phyloP scores from a whole-genome alignment of 1,284 basidiomycete species.

The Porogramme epimiltina region DNA sequence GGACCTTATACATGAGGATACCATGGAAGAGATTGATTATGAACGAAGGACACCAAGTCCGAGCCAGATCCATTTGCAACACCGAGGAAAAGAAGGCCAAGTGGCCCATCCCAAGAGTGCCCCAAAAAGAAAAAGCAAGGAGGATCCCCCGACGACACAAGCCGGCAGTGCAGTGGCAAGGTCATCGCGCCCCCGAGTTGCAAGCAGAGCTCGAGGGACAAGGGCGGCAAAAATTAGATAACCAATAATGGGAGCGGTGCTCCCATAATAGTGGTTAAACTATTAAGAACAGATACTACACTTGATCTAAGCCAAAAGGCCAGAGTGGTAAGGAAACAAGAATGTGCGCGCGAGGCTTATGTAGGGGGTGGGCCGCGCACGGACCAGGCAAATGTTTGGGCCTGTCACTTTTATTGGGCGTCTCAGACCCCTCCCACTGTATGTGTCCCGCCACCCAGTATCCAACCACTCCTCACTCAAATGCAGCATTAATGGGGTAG shows the following conservation, averaged over 20 bases:
- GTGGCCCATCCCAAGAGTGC: constrained; percentile 15
- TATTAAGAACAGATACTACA: constrained; percentile 94
- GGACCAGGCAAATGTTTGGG: constrained; percentile 15
- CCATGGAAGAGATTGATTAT: too few species aligned
- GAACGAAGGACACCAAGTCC: background rate
- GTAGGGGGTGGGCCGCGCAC: constrained; percentile 10
- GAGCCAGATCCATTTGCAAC: constrained; percentile 15
- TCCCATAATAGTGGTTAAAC: constrained; percentile 74
- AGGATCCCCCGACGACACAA: constrained; percentile 26
- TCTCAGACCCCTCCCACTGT: too few species aligned
- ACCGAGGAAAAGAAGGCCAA: constrained; percentile 13
- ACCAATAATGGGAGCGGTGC: constrained; percentile 34
- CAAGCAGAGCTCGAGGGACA: constrained; percentile 25
- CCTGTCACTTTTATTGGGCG: too few species aligned
- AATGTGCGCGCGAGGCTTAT: constrained; percentile 1
- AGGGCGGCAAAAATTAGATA: constrained; percentile 29
- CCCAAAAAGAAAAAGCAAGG: constrained; percentile 16
- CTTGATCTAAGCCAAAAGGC: constrained; percentile 97
- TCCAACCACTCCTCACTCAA: background rate
- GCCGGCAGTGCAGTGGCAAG: constrained; percentile 25
- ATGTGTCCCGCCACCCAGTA: too few species aligned
- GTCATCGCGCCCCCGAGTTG: constrained; percentile 26
- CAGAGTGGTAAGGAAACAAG: constrained; percentile 68
- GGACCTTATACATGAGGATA: too few species aligned
- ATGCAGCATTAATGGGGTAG: constrained; percentile 23